These are phyloP conservation scores for Kodamaea sp. DNA, from an alignment of 1,139 yeast genomes.

Conservation along the genomic window DNA sequence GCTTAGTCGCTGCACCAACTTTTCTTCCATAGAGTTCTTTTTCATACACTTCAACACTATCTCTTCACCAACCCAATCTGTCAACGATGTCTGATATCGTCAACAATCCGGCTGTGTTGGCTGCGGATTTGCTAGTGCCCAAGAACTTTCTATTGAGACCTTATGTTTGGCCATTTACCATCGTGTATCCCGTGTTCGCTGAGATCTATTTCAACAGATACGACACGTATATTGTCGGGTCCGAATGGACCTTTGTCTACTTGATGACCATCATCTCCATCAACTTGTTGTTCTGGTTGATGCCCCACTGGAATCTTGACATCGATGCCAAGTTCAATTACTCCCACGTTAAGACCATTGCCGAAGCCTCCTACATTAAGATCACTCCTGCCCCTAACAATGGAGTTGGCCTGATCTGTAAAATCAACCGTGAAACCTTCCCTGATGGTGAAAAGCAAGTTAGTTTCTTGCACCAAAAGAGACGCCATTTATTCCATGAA, in stretches of 20 bases:
- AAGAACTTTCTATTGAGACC: constrained; percentile 64
- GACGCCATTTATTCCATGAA: constrained; percentile 75
- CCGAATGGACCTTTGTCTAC: constrained; percentile 87
- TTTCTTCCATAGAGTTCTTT: neutral
- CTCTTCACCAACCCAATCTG: constrained; percentile 4
- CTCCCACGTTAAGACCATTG: constrained; percentile 47
- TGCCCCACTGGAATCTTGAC: constrained; percentile 94
- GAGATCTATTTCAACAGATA: constrained; percentile 69
- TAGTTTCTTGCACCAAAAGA: constrained; percentile 86
- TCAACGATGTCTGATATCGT: constrained; percentile 42
- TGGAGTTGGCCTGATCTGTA: constrained; percentile 82
- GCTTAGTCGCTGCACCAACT: neutral
- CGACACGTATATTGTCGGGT: constrained; percentile 78
- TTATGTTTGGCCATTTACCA: constrained; percentile 81
- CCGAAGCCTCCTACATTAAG: constrained; percentile 69
- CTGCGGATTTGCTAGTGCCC: constrained; percentile 74
- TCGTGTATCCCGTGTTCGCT: constrained; percentile 74
- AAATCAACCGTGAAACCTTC: constrained; percentile 57
- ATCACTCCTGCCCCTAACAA: constrained; percentile 82
- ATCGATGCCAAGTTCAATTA: constrained; percentile 76
- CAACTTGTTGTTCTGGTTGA: constrained; percentile 76
- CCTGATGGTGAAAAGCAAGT: constrained; percentile 63
- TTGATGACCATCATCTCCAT: constrained; percentile 70
- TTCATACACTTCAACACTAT: constrained; percentile 8
- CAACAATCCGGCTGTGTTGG: constrained; percentile 58